A percentile compares a stretch with the other conserved stretches of the same genome.
phyloP scores from a whole-genome alignment of 2,329 filamentous ascomycete genomes.

The Paramyrothecium sp. region DNA sequence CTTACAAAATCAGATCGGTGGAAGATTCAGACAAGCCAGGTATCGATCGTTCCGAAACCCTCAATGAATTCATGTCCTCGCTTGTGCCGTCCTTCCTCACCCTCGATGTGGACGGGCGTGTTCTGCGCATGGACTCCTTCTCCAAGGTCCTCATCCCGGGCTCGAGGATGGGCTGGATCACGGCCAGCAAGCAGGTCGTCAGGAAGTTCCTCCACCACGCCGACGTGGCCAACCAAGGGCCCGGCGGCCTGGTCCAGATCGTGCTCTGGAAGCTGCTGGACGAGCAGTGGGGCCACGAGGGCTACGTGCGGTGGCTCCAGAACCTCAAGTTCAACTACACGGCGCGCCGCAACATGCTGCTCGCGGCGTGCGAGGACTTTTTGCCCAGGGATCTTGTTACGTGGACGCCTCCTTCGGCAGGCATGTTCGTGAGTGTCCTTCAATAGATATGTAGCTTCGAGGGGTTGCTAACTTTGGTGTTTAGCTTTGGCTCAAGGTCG shows the following conservation, averaged over 20 bases:
- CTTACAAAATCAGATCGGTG: neutral
- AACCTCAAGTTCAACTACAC: conserved; percentile 75
- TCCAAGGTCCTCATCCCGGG: conserved; percentile 82
- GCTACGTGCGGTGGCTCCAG: conserved; percentile 82
- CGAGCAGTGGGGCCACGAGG: conserved; percentile 84
- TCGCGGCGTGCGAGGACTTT: conserved; percentile 70
- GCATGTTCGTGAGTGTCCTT: conserved; percentile 84
- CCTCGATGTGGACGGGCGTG: conserved; percentile 76
- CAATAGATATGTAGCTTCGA: too few species aligned
- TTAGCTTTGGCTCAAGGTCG: conserved; percentile 4
- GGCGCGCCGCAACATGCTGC: conserved; percentile 65
- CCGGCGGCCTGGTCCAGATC: conserved; percentile 74
- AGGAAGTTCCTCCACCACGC: conserved; percentile 74
- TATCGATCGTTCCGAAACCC: neutral
- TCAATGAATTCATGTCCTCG: conserved; percentile 65
- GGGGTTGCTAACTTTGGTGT: conserved; percentile 3
- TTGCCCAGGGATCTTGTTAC: conserved; percentile 69
- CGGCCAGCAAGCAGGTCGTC: conserved; percentile 73
- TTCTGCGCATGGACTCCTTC: conserved; percentile 82
- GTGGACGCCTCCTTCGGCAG: conserved; percentile 73
- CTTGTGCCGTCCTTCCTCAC: conserved; percentile 62
- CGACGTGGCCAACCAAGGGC: conserved; percentile 76
- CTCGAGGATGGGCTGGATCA: conserved; percentile 77
- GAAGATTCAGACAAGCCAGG: neutral
- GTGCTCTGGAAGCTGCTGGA: conserved; percentile 81